Conservation (phyloP, 768 basidiomycete genomes). For the Baorangia bicolor region DNA sequence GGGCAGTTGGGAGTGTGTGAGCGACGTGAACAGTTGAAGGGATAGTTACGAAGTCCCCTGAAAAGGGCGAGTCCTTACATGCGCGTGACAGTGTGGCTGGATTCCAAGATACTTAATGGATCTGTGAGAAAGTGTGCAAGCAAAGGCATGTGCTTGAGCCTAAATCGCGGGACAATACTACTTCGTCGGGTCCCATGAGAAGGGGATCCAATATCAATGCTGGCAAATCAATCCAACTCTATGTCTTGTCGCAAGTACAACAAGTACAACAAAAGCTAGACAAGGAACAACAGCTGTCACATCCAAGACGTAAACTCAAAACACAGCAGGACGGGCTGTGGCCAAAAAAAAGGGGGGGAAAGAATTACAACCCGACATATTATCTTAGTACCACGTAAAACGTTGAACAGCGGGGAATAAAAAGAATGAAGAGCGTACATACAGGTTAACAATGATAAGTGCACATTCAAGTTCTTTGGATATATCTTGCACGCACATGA, state of each 20-base stretch:
- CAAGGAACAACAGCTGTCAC: conserved; percentile 1
- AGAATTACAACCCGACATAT: conserved; percentile 1
- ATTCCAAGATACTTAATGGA: no score
- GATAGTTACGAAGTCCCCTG: no score
- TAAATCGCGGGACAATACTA: no score
- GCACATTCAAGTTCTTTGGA: conserved; percentile 14
- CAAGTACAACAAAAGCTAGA: conserved; percentile 7
- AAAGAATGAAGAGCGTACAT: conserved; percentile 14
- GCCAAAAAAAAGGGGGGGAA: background rate
- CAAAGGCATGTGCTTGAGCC: no score
- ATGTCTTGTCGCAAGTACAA: conserved; percentile 12
- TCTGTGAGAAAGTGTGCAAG: no score
- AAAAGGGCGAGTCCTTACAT: no score
- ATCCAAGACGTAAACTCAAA: background rate
- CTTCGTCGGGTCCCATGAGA: no score
- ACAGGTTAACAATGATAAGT: conserved; percentile 12
- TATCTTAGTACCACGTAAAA: background rate
- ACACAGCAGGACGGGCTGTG: conserved; percentile 2
- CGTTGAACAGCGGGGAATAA: conserved; percentile 12
- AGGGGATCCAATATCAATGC: no score
- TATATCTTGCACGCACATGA: conserved; percentile 12
- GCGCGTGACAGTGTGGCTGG: no score
- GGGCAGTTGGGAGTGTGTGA: conserved; percentile 96
- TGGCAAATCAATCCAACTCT: background rate
- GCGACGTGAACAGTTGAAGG: conserved; percentile 81